Evolutionary conservation across 305 asterid genomes (phyloP).

Genomic region (Solanum hybrid): DNA sequence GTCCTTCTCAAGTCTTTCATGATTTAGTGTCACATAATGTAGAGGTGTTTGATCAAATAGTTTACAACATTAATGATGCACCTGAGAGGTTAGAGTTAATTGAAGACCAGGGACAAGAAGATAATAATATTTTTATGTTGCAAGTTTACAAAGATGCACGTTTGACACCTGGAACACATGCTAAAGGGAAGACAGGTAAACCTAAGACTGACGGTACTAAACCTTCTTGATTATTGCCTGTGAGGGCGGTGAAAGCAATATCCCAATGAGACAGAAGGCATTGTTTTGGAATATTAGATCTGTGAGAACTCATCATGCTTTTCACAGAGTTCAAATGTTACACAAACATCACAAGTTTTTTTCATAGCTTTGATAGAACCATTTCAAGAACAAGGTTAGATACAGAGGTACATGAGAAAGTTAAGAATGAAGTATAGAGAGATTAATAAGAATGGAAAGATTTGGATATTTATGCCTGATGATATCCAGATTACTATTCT

Average conservation of each 20-base stretch:
- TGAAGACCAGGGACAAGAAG: background rate
- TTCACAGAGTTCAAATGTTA: background rate
- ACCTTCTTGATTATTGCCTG: background rate
- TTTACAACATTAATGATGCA: background rate
- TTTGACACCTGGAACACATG: background rate
- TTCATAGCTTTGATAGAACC: background rate
- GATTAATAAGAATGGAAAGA: background rate
- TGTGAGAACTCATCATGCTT: background rate
- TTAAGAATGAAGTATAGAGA: background rate
- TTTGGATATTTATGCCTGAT: background rate
- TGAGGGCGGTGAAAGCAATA: background rate
- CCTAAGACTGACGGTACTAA: background rate
- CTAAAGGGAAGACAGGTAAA: background rate
- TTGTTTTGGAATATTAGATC: background rate
- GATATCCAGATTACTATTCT: no score
- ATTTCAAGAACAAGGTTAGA: background rate
- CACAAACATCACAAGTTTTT: background rate
- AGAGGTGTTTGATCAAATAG: background rate
- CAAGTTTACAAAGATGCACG: background rate
- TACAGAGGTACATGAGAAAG: background rate
- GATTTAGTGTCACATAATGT: background rate
- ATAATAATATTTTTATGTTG: no score
- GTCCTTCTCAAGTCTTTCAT: background rate
- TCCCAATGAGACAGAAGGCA: background rate
- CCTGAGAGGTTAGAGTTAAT: background rate